phyloP scores from a whole-genome alignment of 2,329 filamentous ascomycete species.

The Mariannaea elegans region DNA sequence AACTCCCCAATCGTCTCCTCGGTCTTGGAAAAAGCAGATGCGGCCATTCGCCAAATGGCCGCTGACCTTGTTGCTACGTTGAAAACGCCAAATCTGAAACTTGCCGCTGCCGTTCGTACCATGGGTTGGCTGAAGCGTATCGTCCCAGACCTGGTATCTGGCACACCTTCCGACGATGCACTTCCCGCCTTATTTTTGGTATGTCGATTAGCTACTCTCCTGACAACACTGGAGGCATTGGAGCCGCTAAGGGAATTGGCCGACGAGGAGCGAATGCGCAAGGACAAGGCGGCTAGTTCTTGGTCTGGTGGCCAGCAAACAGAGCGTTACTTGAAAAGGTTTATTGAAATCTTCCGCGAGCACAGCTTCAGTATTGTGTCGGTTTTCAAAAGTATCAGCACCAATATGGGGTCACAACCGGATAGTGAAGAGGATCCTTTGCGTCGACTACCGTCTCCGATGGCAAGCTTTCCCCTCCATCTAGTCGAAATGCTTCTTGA shows the following conservation, averaged over 20 bases:
- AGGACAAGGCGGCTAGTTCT: constrained; percentile 51
- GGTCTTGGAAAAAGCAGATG: constrained; percentile 80
- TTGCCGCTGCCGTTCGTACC: constrained; percentile 89
- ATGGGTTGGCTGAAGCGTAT: constrained; percentile 91
- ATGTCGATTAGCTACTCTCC: constrained; percentile 82
- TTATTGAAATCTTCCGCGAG: constrained; percentile 96
- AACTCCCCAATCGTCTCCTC: constrained; percentile 78
- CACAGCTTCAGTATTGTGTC: constrained; percentile 96
- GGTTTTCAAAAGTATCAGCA: constrained; percentile 86
- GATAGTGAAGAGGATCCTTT: constrained; percentile 46
- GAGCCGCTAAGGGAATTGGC: constrained; percentile 88
- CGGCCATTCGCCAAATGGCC: constrained; percentile 88
- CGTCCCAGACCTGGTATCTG: constrained; percentile 73
- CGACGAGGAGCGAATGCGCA: constrained; percentile 76
- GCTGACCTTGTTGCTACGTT: constrained; percentile 82
- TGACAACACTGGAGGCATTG: constrained; percentile 81
- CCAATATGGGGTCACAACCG: constrained; percentile 44
- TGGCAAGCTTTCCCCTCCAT: constrained; percentile 86
- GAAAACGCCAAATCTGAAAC: constrained; percentile 80
- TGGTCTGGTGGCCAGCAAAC: constrained; percentile 87
- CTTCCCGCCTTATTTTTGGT: constrained; percentile 87
- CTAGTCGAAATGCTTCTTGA: constrained; percentile 83
- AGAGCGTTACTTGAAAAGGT: constrained; percentile 91
- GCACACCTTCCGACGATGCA: constrained; percentile 64
- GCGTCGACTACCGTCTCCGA: constrained; percentile 74